Evolutionary conservation across 2,329 filamentous ascomycete species (phyloP), one percentile per base, ranked within the genome.

Genomic region (Pseudopithomyces chartarum): DNA sequence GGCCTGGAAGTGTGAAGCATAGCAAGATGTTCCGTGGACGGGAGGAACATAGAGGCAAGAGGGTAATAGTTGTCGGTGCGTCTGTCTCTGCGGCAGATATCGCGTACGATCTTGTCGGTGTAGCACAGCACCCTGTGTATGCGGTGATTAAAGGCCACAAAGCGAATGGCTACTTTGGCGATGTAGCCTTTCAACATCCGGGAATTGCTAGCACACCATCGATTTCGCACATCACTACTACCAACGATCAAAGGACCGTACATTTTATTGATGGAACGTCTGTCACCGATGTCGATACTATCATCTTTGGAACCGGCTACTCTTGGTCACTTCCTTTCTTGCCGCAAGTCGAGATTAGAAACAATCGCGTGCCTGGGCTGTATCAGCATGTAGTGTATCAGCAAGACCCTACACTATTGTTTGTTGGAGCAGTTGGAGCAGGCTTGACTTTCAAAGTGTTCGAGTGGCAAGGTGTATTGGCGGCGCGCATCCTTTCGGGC

Each of bases 221-320:
- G 0, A 83, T 87, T 17, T 68, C 78, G 1, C 73, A 75, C 8
- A 69, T 86, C n/a, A 70, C 69, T 3, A 54, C 63, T 2, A 44
- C 52, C 3, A 54, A 59, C 29, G 69, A 70, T 2, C 75, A 74
- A 0, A 71, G 80, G 20, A 82, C 79, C 1, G 82, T 88, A 0
- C 76, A 84, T 55, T 84, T 89, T 46, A 76, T 80, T 33, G 84
- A 89, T 59, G 85, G 85, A 1, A 80, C 76, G 1, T 76, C 68
- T 0, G 76, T 86, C 6, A 60, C 77, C 0, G 76, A 82, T 17
- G 82, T 90, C 13, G 87, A 90, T 68, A 68, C 84, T 62, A 79
- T 90, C 58, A 83, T 90, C 60, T 87, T 90, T 56, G 87, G 86
- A 20, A 90, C 87, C 0, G 87, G 87, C 0, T 89, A 88, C 68